Conservation (phyloP, 768 basidiomycete species). For the Amanita exitialis region DNA sequence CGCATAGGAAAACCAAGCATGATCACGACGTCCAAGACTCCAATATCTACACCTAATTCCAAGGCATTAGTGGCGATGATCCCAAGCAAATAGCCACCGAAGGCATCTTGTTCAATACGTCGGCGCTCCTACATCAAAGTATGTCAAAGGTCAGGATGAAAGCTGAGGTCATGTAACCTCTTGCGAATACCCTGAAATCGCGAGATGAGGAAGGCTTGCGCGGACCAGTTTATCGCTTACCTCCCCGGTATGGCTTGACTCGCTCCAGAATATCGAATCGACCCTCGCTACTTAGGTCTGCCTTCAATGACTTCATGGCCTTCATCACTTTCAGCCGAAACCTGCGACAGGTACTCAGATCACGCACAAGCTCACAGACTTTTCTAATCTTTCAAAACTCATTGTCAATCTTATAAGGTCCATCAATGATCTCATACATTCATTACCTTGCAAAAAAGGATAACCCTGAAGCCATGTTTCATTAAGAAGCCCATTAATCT, state of each 20-base stretch:
- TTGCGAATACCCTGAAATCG: conserved; percentile 53
- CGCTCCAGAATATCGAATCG: conserved; percentile 64
- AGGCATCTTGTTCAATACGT: conserved; percentile 78
- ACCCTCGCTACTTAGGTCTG: conserved; percentile 64
- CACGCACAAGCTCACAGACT: conserved; percentile 66
- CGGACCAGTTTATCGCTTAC: conserved; percentile 22
- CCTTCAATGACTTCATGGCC: conserved; percentile 73
- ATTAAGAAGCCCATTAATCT: conserved; percentile 70
- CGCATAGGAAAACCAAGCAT: conserved; percentile 80
- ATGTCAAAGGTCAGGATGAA: not conserved
- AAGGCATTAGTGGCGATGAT: conserved; percentile 87
- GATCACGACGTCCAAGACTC: conserved; percentile 79
- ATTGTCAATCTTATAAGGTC: not conserved
- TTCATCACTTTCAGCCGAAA: conserved; percentile 20
- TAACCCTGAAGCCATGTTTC: conserved; percentile 70
- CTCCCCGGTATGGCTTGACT: conserved; percentile 81
- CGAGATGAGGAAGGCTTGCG: not conserved
- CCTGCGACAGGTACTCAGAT: not conserved
- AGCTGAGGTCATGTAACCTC: conserved; percentile 29
- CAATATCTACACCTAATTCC: conserved; percentile 89
- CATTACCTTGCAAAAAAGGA: conserved; percentile 82
- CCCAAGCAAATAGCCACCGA: conserved; percentile 73
- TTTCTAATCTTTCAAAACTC: conserved; percentile 52
- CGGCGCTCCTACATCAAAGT: conserved; percentile 55
- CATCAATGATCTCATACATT: not conserved